phyloP scores from a whole-genome alignment of 805 yeast genomes.

The Myxozyma monticola region DNA sequence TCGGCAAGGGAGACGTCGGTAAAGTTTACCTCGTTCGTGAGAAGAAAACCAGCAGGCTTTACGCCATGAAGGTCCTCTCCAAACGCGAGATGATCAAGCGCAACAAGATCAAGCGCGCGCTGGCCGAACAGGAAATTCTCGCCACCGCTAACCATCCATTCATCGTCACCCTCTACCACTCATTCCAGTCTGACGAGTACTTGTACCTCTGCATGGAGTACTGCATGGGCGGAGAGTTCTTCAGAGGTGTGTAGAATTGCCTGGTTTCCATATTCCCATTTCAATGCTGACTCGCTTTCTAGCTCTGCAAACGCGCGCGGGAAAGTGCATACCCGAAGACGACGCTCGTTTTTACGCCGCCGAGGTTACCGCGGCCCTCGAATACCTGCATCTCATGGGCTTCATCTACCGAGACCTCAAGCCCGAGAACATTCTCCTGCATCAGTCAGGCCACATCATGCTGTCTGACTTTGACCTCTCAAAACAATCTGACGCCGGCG shows the following conservation, averaged over 20 bases:
- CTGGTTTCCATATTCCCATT: background rate
- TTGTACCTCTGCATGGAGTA: conserved; percentile 96
- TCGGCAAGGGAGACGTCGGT: conserved; percentile 98
- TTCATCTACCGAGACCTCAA: conserved; percentile 94
- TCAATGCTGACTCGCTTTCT: no score
- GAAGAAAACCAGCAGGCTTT: conserved; percentile 67
- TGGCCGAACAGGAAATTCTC: conserved; percentile 94
- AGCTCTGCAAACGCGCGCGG: conserved; percentile 86
- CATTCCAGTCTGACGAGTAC: conserved; percentile 91
- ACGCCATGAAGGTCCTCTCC: conserved; percentile 88
- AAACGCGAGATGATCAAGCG: conserved; percentile 94
- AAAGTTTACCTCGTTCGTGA: conserved; percentile 91
- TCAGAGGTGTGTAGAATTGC: conserved; percentile 49
- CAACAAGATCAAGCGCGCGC: conserved; percentile 88
- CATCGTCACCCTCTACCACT: conserved; percentile 92
- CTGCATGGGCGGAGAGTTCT: conserved; percentile 99
- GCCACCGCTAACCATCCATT: conserved; percentile 97
- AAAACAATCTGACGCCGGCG: conserved; percentile 77
- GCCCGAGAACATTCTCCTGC: conserved; percentile 92
- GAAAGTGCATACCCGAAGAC: conserved; percentile 78
- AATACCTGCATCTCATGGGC: conserved; percentile 94
- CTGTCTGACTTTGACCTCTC: conserved; percentile 93
- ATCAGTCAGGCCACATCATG: conserved; percentile 98
- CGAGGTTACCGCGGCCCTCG: conserved; percentile 95
- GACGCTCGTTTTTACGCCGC: conserved; percentile 95